phyloP scores from a whole-genome alignment of 2,329 filamentous ascomycete genomes.

The Elsinoe batatas region DNA sequence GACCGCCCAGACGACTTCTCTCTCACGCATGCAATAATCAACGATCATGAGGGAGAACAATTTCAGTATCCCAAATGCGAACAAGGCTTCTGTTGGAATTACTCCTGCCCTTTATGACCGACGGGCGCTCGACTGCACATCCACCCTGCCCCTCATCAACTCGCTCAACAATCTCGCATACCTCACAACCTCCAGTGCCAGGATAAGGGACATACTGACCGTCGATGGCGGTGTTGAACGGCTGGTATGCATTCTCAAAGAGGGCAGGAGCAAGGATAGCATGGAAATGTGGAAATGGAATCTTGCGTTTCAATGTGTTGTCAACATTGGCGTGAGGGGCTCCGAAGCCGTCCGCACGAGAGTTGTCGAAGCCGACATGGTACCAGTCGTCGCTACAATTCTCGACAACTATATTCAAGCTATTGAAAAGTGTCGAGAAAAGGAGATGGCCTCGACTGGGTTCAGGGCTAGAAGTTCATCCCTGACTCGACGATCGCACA shows the following conservation, averaged over 20 bases:
- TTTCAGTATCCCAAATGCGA: slow-evolving; percentile 98
- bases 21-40: slow-evolving; percentile 10
- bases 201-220: slow-evolving; percentile 93
- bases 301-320: slow-evolving; percentile 94
- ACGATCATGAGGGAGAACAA: slow-evolving; percentile 96
- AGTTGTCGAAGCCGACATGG: slow-evolving; percentile 97
- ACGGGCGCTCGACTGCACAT: slow-evolving; percentile 94
- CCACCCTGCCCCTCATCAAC: slow-evolving; percentile 94
- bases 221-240: slow-evolving; percentile 97
- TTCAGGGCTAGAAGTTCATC: slow-evolving; percentile 7
- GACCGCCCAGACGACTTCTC: not conserved
- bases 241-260: slow-evolving; percentile 93
- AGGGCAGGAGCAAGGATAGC: slow-evolving; percentile 92
- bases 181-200: slow-evolving; percentile 92
- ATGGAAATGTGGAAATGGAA: slow-evolving; percentile 99
- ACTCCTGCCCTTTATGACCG: slow-evolving; percentile 97
- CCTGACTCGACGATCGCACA: slow-evolving; percentile 10
- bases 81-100: slow-evolving; percentile 98
- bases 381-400: slow-evolving; percentile 95
- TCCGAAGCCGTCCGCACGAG: slow-evolving; percentile 89
- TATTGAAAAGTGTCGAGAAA: slow-evolving; percentile 81
- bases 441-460: slow-evolving; percentile 33
- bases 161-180: slow-evolving; percentile 98
- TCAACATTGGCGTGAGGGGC: slow-evolving; percentile 94
- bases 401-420: slow-evolving; percentile 98